These are phyloP conservation scores for Canariomyces notabilis DNA, from an alignment of 2,329 filamentous ascomycete genomes.

Conservation along the genomic window DNA sequence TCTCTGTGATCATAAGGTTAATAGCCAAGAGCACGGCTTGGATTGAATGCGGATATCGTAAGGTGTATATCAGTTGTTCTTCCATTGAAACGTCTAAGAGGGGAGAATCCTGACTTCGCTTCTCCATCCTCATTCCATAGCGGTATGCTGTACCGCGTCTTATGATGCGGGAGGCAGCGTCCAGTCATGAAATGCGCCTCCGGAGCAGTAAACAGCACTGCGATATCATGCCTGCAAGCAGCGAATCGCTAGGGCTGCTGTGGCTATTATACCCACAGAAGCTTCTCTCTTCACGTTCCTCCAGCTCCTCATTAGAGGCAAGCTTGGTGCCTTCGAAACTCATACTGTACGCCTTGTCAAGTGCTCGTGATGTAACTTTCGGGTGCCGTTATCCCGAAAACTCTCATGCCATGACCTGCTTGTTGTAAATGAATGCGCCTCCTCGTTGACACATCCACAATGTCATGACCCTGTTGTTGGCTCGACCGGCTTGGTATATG, in stretches of 20 bases:
- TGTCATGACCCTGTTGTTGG: slow-evolving; percentile 49
- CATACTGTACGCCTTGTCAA: not conserved
- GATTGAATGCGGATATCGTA: too few species aligned
- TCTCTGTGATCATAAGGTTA: slow-evolving; percentile 4
- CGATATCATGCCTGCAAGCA: not conserved
- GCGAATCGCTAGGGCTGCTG: not conserved
- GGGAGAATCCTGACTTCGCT: too few species aligned
- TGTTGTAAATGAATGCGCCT: not conserved
- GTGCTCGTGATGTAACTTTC: slow-evolving; percentile 4
- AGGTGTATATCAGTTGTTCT: too few species aligned
- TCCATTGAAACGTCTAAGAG: too few species aligned
- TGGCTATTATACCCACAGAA: not conserved
- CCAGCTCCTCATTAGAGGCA: not conserved
- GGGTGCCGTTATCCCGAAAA: not conserved
- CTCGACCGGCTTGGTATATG: slow-evolving; percentile 71
- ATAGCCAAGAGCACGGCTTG: not conserved
- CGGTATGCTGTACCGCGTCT: too few species aligned
- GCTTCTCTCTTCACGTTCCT: not conserved
- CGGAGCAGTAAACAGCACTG: not conserved
- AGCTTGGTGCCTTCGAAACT: not conserved
- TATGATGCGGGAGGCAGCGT: too few species aligned
- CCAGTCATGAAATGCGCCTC: too few species aligned
- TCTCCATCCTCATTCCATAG: too few species aligned
- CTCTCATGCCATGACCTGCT: not conserved
- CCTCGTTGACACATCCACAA: not conserved